A percentile compares a stretch with the other conserved stretches of the same genome.
These are phyloP conservation scores for Rhytidiadelphus loreus DNA, from an alignment of 225 moss, liverwort and hornwort genomes.

Conservation along the genomic window DNA sequence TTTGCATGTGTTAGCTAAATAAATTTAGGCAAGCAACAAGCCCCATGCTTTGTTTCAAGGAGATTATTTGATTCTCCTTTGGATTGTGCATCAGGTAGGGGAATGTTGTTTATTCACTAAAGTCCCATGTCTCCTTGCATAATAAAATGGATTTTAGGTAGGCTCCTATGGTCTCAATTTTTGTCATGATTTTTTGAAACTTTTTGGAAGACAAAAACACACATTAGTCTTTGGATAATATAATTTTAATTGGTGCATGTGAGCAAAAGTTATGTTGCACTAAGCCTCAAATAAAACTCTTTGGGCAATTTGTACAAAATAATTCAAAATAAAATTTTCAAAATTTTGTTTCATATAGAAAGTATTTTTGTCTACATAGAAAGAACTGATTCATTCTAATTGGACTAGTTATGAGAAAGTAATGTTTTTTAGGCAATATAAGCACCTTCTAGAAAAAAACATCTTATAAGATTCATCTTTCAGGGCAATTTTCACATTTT, in stretches of 20 bases:
- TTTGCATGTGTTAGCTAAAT: accelerated
- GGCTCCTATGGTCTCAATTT: too few species aligned
- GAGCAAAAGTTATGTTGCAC: accelerated
- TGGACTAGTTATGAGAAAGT: background rate
- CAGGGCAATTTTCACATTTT: background rate
- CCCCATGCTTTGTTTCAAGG: accelerated
- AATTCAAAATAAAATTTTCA: background rate
- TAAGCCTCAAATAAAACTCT: accelerated
- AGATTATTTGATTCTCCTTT: background rate
- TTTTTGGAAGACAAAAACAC: background rate
- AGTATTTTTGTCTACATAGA: too few species aligned
- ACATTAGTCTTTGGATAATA: accelerated
- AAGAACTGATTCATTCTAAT: background rate
- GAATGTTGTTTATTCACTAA: accelerated
- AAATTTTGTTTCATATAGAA: background rate
- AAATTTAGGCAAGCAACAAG: background rate
- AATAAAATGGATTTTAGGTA: background rate
- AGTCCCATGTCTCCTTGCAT: accelerated
- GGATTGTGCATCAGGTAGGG: accelerated
- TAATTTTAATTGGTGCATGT: background rate
- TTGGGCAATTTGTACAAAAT: accelerated
- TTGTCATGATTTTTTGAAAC: background rate
- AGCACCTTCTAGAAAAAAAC: background rate
- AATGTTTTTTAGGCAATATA: background rate
- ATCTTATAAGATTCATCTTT: background rate